phyloP scores from a whole-genome alignment of 139 green algal genomes.

The Micractinium sp. region DNA sequence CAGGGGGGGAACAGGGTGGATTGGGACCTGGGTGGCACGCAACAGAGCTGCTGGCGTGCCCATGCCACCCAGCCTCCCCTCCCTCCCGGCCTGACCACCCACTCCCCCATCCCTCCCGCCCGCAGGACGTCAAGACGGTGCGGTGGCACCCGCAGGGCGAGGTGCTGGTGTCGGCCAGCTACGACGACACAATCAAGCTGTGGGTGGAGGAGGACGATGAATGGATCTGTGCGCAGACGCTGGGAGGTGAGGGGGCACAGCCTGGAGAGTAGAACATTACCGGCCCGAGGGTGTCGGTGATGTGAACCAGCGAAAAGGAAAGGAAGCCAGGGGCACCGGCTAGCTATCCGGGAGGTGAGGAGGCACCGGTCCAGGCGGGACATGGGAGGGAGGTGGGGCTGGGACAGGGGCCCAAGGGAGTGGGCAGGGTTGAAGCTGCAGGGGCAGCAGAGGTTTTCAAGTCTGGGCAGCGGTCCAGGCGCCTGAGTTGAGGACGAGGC shows the following conservation, averaged over 20 bases:
- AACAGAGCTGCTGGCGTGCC: no score
- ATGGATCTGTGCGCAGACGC: slow-evolving; percentile 85
- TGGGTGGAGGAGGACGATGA: slow-evolving; percentile 88
- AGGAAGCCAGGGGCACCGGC: background rate
- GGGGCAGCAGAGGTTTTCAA: no score
- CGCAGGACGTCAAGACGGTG: slow-evolving; percentile 95
- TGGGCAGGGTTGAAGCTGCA: background rate
- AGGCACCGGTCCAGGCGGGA: no score
- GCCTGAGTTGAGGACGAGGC: no score
- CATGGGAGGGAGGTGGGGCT: no score
- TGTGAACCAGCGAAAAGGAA: background rate
- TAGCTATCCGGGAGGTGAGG: no score
- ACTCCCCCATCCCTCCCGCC: background rate
- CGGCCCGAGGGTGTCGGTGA: background rate
- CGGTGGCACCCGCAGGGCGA: slow-evolving; percentile 88
- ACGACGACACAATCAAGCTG: slow-evolving; percentile 95
- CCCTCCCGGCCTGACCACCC: background rate
- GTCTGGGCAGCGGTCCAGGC: no score
- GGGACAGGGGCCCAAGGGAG: no score
- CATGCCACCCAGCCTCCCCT: no score
- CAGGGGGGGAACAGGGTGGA: no score
- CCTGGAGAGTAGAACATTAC: background rate
- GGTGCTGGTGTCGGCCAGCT: slow-evolving; percentile 85
- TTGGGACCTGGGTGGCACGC: no score
- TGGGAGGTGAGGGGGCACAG: slow-evolving; percentile 60